These are phyloP conservation scores for Suillus paluster DNA, from an alignment of 768 basidiomycete genomes.

Conservation along the genomic window DNA sequence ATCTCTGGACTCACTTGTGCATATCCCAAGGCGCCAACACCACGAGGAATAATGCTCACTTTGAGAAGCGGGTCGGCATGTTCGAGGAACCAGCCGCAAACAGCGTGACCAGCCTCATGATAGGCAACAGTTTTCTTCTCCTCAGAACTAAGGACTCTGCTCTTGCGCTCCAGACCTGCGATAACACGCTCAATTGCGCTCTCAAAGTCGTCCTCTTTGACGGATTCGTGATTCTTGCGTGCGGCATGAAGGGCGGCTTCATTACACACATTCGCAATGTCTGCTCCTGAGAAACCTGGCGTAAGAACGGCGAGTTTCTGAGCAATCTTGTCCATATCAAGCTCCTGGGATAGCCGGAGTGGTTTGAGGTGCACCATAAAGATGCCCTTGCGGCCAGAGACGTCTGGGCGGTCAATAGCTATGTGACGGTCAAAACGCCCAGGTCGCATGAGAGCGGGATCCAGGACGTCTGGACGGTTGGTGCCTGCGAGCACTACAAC, in stretches of 20 bases:
- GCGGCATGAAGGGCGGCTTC: constrained; percentile 97
- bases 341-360: constrained; percentile 64
- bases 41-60: constrained; percentile 97
- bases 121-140: constrained; percentile 99
- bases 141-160: constrained; percentile 86
- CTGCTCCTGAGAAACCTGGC: constrained; percentile 97
- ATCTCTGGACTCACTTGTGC: constrained; percentile 67
- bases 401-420: constrained; percentile 92
- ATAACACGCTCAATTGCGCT: constrained; percentile 98
- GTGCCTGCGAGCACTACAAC: constrained; percentile 97
- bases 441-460: constrained; percentile 93
- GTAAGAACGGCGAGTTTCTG: constrained; percentile 96
- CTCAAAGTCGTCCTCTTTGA: constrained; percentile 89
- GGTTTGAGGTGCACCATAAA: constrained; percentile 91
- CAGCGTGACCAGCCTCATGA: constrained; percentile 98
- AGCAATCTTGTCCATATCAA: constrained; percentile 64
- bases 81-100: constrained; percentile 98
- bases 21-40: constrained; percentile 94
- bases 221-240: constrained; percentile 75
- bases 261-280: constrained; percentile 99
- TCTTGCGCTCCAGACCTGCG: constrained; percentile 96
- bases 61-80: constrained; percentile 96
- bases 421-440: constrained; percentile 98
- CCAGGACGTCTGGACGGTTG: constrained; percentile 95
- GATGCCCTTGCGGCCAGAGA: constrained; percentile 91